phyloP scores from a whole-genome alignment of 169 alveolate genomes.

The Plasmodium billcollinsi region DNA sequence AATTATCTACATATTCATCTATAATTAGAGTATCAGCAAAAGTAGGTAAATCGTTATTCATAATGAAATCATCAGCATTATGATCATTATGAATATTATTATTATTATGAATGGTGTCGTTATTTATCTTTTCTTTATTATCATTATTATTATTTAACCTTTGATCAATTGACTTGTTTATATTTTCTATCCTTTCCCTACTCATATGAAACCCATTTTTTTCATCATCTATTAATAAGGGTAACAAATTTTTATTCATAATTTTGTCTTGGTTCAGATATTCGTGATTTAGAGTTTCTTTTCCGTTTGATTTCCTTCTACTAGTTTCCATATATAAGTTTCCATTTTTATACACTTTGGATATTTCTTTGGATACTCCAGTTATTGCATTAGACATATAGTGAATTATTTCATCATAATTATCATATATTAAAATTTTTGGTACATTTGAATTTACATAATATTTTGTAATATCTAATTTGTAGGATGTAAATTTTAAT shows the following conservation, averaged over 20 bases:
- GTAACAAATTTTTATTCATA: background rate
- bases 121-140: background rate
- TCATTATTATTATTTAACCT: background rate
- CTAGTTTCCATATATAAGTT: background rate
- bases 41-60: background rate
- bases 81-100: background rate
- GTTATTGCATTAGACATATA: conserved; percentile 63
- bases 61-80: background rate
- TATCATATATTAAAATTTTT: conserved; percentile 62
- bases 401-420: conserved; percentile 74
- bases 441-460: conserved; percentile 61
- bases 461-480: conserved; percentile 71
- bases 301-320: background rate
- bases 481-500: conserved; percentile 61
- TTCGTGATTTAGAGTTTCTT: background rate
- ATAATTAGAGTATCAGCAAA: conserved; percentile 20
- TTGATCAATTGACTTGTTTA: background rate
- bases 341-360: conserved; percentile 51
- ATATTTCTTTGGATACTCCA: conserved; percentile 67
- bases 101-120: background rate
- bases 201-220: background rate
- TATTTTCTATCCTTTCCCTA: background rate
- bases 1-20: conserved; percentile 65
- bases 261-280: background rate
- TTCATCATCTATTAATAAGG: background rate